Conservation (phyloP, 2,329 filamentous ascomycete genomes). For the Penicillium crustosum region DNA sequence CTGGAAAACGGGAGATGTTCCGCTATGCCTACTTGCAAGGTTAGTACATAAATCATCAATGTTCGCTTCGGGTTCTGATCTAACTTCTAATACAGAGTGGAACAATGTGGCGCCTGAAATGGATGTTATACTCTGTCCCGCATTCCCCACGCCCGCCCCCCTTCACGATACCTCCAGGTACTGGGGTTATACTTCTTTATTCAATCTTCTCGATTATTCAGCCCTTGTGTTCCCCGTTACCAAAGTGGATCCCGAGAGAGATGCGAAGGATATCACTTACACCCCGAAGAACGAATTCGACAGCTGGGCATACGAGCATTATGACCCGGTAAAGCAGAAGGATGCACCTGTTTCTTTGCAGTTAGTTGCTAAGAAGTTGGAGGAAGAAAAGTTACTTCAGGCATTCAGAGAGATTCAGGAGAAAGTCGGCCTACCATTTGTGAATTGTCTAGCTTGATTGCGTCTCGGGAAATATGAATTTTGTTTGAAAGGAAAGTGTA, state of each 20-base stretch:
- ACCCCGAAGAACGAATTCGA: neutral
- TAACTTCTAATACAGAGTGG: conserved; percentile 5
- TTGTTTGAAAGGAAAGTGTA: neutral
- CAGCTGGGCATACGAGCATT: conserved; percentile 29
- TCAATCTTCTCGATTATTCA: conserved; percentile 70
- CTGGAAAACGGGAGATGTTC: conserved; percentile 10
- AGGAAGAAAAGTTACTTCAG: conserved; percentile 55
- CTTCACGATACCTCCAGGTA: conserved; percentile 55
- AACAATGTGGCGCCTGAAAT: conserved; percentile 11
- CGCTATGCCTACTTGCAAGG: conserved; percentile 10
- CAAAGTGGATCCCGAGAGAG: conserved; percentile 44
- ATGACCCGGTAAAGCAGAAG: conserved; percentile 44
- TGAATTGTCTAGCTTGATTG: conserved; percentile 2
- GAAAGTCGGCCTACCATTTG: conserved; percentile 9
- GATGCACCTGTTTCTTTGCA: conserved; percentile 56
- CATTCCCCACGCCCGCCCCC: conserved; percentile 56
- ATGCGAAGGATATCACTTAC: neutral
- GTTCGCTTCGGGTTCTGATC: neutral
- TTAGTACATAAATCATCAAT: neutral
- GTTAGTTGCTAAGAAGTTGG: conserved; percentile 53
- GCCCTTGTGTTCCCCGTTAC: conserved; percentile 60
- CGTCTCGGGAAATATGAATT: neutral
- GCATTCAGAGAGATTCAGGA: conserved; percentile 35
- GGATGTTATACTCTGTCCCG: conserved; percentile 64
- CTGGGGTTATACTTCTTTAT: conserved; percentile 67